These are phyloP conservation scores for Prunus mume DNA, from an alignment of 306 rosid genomes.

Conservation along the genomic window DNA sequence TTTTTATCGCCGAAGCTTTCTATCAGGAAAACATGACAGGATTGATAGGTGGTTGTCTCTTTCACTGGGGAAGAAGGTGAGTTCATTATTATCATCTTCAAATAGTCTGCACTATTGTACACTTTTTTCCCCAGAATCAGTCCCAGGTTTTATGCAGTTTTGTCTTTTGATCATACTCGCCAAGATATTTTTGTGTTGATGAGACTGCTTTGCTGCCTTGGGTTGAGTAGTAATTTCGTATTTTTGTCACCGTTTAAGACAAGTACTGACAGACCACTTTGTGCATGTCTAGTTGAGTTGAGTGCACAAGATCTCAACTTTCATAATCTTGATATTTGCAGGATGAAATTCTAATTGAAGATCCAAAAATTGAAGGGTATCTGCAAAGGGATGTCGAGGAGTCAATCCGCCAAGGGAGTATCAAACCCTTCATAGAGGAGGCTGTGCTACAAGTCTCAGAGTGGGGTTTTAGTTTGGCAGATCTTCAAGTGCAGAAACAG, in stretches of 20 bases:
- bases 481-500: conserved; percentile 72
- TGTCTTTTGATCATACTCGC: neutral
- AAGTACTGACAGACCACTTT: neutral
- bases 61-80: conserved; percentile 76
- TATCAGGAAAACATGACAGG: conserved; percentile 72
- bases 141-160: neutral
- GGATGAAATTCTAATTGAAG: conserved; percentile 76
- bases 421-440: conserved; percentile 78
- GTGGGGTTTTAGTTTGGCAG: conserved; percentile 79
- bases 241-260: neutral
- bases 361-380: conserved; percentile 55
- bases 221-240: neutral
- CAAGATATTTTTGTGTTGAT: neutral
- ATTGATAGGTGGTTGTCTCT: conserved; percentile 61
- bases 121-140: neutral
- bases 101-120: conserved; percentile 2
- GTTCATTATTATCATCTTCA: conserved; percentile 14
- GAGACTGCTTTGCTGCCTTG: neutral
- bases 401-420: conserved; percentile 74
- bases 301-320: conserved; percentile 1
- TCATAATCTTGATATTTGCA: conserved; percentile 27
- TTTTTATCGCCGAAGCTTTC: conserved; percentile 64
- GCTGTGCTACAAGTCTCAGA: conserved; percentile 70
- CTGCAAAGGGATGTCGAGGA: conserved; percentile 87
- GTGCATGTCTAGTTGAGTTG: neutral